These are phyloP conservation scores for Deinandra increscens DNA, from an alignment of 129 eudicot genomes.

Conservation along the genomic window DNA sequence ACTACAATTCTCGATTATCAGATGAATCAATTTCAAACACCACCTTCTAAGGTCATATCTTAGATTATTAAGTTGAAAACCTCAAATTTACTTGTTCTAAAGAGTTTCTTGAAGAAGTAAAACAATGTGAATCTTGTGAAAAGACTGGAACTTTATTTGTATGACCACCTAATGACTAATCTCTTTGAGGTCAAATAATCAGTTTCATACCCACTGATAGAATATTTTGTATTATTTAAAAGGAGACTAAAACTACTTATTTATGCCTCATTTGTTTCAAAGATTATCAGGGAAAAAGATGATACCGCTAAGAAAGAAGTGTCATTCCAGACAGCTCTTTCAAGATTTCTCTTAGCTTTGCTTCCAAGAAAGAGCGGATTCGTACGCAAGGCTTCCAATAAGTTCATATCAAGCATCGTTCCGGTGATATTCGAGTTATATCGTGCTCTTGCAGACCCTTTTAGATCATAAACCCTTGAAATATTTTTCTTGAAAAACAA, in stretches of 20 bases:
- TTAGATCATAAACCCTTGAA: conserved; percentile 77
- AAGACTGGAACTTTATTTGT: background rate
- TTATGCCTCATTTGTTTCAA: too few species aligned
- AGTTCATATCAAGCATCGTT: conserved; percentile 72
- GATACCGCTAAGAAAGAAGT: conserved; percentile 91
- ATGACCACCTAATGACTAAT: too few species aligned
- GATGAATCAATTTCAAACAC: too few species aligned
- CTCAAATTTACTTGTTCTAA: background rate
- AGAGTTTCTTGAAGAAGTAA: background rate
- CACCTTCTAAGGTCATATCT: too few species aligned
- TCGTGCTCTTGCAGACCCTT: conserved; percentile 85
- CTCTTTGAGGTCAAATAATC: too few species aligned
- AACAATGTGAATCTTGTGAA: background rate
- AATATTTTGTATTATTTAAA: too few species aligned
- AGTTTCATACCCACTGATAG: too few species aligned
- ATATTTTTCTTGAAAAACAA: conserved; percentile 64
- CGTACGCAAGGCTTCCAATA: conserved; percentile 76
- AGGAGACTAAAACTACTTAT: too few species aligned
- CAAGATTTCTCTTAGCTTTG: conserved; percentile 81
- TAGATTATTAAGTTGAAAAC: too few species aligned
- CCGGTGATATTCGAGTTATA: conserved; percentile 79
- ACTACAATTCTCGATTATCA: too few species aligned
- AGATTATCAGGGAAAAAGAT: conserved; percentile 1
- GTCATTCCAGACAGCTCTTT: conserved; percentile 97
- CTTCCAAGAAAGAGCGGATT: conserved; percentile 88